These are phyloP conservation scores for Filobasidium floriforme DNA, from an alignment of 768 basidiomycete genomes.

Conservation along the genomic window DNA sequence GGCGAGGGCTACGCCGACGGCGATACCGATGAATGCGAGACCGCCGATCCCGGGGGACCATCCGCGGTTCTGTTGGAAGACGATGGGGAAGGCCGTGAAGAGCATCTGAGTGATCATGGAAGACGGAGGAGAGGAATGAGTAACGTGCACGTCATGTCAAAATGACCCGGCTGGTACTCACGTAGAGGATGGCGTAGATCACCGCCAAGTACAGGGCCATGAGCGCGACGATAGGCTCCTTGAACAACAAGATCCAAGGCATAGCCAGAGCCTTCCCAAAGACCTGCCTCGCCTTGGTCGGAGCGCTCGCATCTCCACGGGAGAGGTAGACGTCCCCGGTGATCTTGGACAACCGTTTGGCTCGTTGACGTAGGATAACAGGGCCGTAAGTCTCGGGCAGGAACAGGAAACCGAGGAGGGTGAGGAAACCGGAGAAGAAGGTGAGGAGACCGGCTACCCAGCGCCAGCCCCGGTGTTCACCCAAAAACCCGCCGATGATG, in stretches of 20 bases:
- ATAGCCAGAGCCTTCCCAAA: constrained; percentile 50
- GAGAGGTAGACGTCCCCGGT: constrained; percentile 7
- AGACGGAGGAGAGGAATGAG: too few relatives aligned
- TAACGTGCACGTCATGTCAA: too few relatives aligned
- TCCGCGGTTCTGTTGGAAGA: constrained; percentile 27
- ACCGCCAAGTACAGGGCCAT: constrained; percentile 28
- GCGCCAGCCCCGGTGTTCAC: constrained; percentile 11
- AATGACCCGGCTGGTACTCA: not conserved
- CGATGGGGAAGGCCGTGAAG: constrained; percentile 33
- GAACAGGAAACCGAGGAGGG: constrained; percentile 29
- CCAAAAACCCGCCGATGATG: constrained; percentile 24
- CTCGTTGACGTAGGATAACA: constrained; percentile 39
- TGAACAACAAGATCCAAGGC: constrained; percentile 52
- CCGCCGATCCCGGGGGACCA: constrained; percentile 19
- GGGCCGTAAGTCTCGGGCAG: constrained; percentile 46
- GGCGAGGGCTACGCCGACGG: constrained; percentile 10
- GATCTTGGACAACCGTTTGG: constrained; percentile 32
- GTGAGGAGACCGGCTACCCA: constrained; percentile 14
- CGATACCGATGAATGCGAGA: constrained; percentile 12
- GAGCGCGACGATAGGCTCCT: constrained; percentile 32
- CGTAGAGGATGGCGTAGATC: constrained; percentile 35
- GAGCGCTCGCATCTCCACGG: constrained; percentile 3
- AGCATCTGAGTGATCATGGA: too few relatives aligned
- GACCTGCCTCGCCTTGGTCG: constrained; percentile 19
- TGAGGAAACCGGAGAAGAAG: constrained; percentile 24